Evolutionary conservation across 2,329 filamentous ascomycete species (phyloP).

Genomic region (Macroventuria anomochaeta): DNA sequence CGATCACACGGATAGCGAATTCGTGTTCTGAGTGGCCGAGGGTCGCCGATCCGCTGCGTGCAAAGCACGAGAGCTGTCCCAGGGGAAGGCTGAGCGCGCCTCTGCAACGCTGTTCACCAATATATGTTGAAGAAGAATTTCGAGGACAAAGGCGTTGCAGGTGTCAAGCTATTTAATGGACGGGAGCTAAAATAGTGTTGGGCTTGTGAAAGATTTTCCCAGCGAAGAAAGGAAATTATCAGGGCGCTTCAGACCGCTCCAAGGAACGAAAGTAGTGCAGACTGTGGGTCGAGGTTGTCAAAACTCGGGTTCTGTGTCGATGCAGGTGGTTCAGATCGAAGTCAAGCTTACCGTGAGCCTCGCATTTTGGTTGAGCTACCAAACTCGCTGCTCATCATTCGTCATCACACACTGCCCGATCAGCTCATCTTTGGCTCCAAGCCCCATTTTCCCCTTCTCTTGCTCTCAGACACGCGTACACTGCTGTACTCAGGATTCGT

Average conservation of each 20-base stretch:
- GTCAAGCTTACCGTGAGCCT: slow-evolving; percentile 17
- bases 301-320: slow-evolving; percentile 4
- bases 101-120: slow-evolving; percentile 23
- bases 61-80: slow-evolving; percentile 39
- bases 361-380: slow-evolving; percentile 9
- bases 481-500: slow-evolving; percentile 17
- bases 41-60: slow-evolving; percentile 33
- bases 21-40: slow-evolving; percentile 27
- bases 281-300: slow-evolving; percentile 26
- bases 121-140: slow-evolving; percentile 19
- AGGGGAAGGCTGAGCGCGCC: slow-evolving; percentile 25
- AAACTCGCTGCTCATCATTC: slow-evolving; percentile 20
- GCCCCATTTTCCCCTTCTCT: slow-evolving; percentile 22
- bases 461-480: slow-evolving; percentile 17
- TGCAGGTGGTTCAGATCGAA: neutral
- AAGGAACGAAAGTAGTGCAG: slow-evolving; percentile 22
- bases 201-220: slow-evolving; percentile 35
- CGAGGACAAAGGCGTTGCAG: slow-evolving; percentile 23
- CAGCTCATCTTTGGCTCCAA: slow-evolving; percentile 23
- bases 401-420: slow-evolving; percentile 27
- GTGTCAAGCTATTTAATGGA: slow-evolving; percentile 32
- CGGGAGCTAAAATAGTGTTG: slow-evolving; percentile 45
- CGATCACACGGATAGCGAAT: slow-evolving; percentile 19
- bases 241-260: slow-evolving; percentile 27
- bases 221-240: slow-evolving; percentile 34